Conservation (phyloP, 208 protist genomes). For the Crithidia acanthocephali region DNA sequence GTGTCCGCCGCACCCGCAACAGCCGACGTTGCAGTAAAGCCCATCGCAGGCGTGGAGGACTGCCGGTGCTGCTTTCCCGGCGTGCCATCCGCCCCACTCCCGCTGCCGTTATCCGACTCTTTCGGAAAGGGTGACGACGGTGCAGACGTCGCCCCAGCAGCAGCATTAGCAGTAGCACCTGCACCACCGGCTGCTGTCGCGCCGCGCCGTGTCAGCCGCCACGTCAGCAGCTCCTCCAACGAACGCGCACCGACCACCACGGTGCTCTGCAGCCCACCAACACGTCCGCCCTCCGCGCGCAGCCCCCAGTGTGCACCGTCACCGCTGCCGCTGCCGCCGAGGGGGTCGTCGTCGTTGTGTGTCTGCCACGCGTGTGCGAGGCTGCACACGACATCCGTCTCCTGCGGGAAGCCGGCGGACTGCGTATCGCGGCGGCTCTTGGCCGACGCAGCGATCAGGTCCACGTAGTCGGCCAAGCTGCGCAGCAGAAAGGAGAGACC, state of each 20-base stretch:
- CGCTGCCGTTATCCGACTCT: too few species aligned
- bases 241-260: not conserved
- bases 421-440: not conserved
- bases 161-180: not conserved
- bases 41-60: not conserved
- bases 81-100: too few species aligned
- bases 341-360: not conserved
- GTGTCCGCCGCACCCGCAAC: not conserved
- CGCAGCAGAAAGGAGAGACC: conserved; percentile 27
- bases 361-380: not conserved
- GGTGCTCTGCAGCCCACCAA: not conserved
- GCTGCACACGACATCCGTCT: not conserved
- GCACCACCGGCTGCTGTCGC: too few species aligned
- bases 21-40: not conserved
- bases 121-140: too few species aligned
- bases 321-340: not conserved
- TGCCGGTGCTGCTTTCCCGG: too few species aligned
- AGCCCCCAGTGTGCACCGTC: not conserved
- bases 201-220: conserved; percentile 12
- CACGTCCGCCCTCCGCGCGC: not conserved
- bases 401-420: not conserved
- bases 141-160: not conserved
- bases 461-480: conserved; percentile 29
- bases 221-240: conserved; percentile 23
- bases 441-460: conserved; percentile 4